These are phyloP conservation scores for Tolypocladium sp. DNA, from an alignment of 2,329 filamentous ascomycete genomes.

Conservation along the genomic window DNA sequence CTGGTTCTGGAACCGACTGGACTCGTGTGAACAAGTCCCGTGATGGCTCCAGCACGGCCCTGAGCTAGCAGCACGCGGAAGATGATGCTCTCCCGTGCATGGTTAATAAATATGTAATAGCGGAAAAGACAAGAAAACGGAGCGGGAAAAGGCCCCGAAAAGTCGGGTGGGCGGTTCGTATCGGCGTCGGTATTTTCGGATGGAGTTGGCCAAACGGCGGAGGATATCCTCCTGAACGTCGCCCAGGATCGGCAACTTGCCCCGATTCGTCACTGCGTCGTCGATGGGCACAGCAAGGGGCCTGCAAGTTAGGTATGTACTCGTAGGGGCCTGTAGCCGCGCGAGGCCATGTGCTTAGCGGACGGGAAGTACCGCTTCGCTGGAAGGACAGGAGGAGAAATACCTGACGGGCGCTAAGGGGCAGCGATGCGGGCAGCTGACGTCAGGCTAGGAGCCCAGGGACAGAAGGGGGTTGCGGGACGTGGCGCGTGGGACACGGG, in stretches of 20 bases:
- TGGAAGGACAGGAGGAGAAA: background rate
- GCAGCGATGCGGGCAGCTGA: background rate
- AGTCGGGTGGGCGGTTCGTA: background rate
- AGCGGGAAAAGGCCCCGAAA: background rate
- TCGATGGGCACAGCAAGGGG: conserved; percentile 3
- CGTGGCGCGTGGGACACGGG: background rate
- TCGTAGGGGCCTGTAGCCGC: background rate
- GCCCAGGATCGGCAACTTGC: background rate
- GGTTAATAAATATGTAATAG: background rate
- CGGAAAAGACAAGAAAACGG: background rate
- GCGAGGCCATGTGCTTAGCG: background rate
- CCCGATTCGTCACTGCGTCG: conserved; percentile 4
- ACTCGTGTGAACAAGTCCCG: too few species aligned
- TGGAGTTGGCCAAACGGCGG: background rate
- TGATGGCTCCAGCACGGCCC: too few species aligned
- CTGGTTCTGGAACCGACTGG: too few species aligned
- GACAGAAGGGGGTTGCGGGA: background rate
- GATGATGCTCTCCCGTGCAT: background rate
- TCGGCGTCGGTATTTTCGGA: background rate
- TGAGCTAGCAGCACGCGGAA: too few species aligned
- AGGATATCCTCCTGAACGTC: background rate
- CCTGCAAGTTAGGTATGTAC: too few species aligned
- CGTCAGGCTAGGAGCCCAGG: background rate
- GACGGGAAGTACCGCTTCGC: background rate
- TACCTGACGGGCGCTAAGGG: background rate